A percentile compares a stretch with the other conserved stretches of the same genome.
These are phyloP conservation scores for Magnolia officinalis DNA, from an alignment of 164 flowering plant species.

Conservation along the genomic window DNA sequence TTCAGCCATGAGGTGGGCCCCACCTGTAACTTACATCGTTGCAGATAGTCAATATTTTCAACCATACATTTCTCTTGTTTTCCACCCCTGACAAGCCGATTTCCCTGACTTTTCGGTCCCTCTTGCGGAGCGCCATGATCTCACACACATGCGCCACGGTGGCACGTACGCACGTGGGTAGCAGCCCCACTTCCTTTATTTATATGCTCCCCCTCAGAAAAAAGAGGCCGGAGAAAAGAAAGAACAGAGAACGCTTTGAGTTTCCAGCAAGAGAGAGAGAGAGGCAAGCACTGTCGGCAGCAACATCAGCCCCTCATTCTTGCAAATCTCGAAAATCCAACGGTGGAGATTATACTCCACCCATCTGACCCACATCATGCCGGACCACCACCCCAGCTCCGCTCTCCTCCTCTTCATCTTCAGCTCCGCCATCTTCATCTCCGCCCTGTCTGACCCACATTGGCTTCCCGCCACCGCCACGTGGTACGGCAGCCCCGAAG, in stretches of 20 bases:
- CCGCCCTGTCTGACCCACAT: slow-evolving; percentile 28
- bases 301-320: not conserved
- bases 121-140: not conserved
- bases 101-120: not conserved
- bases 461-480: slow-evolving; percentile 92
- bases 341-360: not conserved
- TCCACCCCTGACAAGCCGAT: not conserved
- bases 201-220: not conserved
- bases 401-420: not conserved
- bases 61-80: too few relatives aligned
- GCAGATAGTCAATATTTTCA: too few relatives aligned
- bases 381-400: slow-evolving; percentile 15
- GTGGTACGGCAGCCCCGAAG: slow-evolving; percentile 97
- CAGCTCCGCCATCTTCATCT: not conserved
- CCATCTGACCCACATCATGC: slow-evolving; percentile 25
- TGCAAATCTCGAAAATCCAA: not conserved
- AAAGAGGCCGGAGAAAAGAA: not conserved
- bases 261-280: not conserved
- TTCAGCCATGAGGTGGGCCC: too few relatives aligned
- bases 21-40: too few relatives aligned
- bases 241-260: not conserved
- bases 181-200: slow-evolving; percentile 1
- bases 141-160: not conserved
- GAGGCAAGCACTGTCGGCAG: slow-evolving; percentile 19
- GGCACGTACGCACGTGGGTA: not conserved